phyloP scores from a whole-genome alignment of 176 grass and related monocot species.

The Carex pumila region DNA sequence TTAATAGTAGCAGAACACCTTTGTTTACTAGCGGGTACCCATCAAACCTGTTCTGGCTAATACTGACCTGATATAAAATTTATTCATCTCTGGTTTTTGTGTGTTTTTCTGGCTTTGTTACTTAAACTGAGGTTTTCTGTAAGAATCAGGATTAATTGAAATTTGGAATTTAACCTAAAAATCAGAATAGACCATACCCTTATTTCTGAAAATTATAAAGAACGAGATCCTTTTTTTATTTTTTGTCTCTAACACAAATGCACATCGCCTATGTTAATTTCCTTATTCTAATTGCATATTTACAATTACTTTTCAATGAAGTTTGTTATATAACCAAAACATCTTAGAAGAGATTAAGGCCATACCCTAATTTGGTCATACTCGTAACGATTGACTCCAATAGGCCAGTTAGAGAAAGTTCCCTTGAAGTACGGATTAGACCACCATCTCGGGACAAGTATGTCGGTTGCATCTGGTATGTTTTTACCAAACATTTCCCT shows the following conservation, averaged over 20 bases:
- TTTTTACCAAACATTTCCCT: slow-evolving; percentile 39
- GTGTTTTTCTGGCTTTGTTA: too few species aligned
- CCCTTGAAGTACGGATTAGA: slow-evolving; percentile 57
- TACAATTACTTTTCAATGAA: background rate
- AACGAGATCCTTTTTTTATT: background rate
- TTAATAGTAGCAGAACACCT: too few species aligned
- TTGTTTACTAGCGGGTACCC: too few species aligned
- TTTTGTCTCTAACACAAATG: background rate
- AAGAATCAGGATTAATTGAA: too few species aligned
- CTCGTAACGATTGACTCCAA: slow-evolving; percentile 54
- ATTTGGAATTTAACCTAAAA: too few species aligned
- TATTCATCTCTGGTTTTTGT: too few species aligned
- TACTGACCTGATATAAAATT: too few species aligned
- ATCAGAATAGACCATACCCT: too few species aligned
- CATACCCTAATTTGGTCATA: slow-evolving; percentile 64
- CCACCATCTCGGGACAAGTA: slow-evolving; percentile 55
- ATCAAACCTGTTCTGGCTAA: too few species aligned
- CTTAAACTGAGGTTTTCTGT: too few species aligned
- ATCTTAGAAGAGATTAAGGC: background rate
- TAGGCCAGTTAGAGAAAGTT: slow-evolving; percentile 56
- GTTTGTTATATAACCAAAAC: background rate
- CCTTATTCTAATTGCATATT: background rate
- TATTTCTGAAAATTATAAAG: background rate
- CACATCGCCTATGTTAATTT: background rate
- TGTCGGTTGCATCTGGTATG: slow-evolving; percentile 44